Base-by-base conservation (phyloP, 495 filamentous ascomycete species). In the Trichoderma parareesei region DNA sequence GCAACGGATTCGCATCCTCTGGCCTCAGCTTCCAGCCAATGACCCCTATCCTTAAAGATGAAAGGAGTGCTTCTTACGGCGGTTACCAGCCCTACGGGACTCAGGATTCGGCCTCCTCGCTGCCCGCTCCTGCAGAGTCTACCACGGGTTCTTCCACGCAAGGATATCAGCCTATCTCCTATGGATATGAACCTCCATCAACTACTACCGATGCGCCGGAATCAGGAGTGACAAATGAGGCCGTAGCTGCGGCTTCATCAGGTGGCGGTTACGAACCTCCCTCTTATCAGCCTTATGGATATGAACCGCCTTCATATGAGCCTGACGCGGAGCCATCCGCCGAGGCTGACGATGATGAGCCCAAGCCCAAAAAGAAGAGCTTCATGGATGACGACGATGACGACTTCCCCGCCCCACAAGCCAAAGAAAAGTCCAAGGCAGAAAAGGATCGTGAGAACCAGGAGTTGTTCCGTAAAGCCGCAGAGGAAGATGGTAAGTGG, bases 381-480 rank as follows among this genome's bases (percentile, higher is more conserved):
- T 87, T 93, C 82, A 88, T 90, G 68, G 87, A 91, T 73, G 88
- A 90, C 46, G 89, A 93, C 33, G 85, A 87, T 27, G 86, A 88
- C 68, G 78, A 83, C 53, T 73, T 83, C 53, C 73, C 78, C 4
- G 64, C 64, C 10, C 60, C 75, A 5, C 78, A 70, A 61, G 42
- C 74, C 8, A 60, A 72, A 35, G 78, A 73, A 55, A 84, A 84
- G 73, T 73, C 74, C n/a, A 85, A 84, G 64, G 77, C 75, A 41
- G 81, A 86, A 44, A 84, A 82, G 67, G 83, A 86, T 67, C 76
- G 80, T 38, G 84, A 86, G 68, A 83, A 82, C 43, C 90, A 89
- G 38, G 92, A 96, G 64, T 86, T 89, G 69, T 91, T 97, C 76
- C 82, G 85, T 60, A 88, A 84, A 73, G 89, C 89, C 41, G 92